These are phyloP conservation scores for Populus tomentosa DNA, from an alignment of 441 rosid species.

Conservation along the genomic window DNA sequence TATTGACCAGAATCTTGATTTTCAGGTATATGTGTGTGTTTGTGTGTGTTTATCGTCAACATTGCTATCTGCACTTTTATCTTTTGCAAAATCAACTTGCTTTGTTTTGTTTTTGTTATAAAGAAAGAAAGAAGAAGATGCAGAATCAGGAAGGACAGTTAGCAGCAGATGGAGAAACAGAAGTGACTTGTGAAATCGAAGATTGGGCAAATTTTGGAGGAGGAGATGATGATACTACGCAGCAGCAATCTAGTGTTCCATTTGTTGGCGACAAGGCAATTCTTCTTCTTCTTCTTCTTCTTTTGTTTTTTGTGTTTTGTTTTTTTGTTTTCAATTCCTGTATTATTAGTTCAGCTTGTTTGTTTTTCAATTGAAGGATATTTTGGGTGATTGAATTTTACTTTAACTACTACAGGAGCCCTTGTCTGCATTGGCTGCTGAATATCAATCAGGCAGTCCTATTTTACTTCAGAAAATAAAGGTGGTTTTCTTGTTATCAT, in stretches of 20 bases:
- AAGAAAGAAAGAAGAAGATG: slow-evolving; percentile 25
- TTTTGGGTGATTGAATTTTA: neutral
- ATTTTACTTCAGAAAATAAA: slow-evolving; percentile 78
- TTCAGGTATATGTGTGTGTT: too few relatives aligned
- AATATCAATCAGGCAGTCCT: slow-evolving; percentile 75
- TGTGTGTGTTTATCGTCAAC: too few relatives aligned
- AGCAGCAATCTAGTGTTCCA: slow-evolving; percentile 52
- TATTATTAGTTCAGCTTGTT: neutral
- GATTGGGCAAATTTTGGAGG: slow-evolving; percentile 48
- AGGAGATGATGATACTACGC: slow-evolving; percentile 36
- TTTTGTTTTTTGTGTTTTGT: neutral
- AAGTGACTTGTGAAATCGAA: slow-evolving; percentile 21
- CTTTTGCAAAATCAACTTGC: neutral
- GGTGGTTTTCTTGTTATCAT: slow-evolving; percentile 30
- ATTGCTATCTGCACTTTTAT: too few relatives aligned
- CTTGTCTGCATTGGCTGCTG: slow-evolving; percentile 58
- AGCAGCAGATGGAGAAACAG: too few relatives aligned
- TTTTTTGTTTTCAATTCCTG: neutral
- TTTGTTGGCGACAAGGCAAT: slow-evolving; percentile 69
- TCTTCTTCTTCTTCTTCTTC: neutral
- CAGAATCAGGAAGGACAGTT: slow-evolving; percentile 36
- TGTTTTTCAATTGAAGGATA: neutral
- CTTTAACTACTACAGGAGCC: slow-evolving; percentile 51
- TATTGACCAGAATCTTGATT: too few relatives aligned
- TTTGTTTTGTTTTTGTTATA: too few relatives aligned